Evolutionary conservation across 2,329 filamentous ascomycete species (phyloP).

Genomic region (Allantophomopsis lycopodina): DNA sequence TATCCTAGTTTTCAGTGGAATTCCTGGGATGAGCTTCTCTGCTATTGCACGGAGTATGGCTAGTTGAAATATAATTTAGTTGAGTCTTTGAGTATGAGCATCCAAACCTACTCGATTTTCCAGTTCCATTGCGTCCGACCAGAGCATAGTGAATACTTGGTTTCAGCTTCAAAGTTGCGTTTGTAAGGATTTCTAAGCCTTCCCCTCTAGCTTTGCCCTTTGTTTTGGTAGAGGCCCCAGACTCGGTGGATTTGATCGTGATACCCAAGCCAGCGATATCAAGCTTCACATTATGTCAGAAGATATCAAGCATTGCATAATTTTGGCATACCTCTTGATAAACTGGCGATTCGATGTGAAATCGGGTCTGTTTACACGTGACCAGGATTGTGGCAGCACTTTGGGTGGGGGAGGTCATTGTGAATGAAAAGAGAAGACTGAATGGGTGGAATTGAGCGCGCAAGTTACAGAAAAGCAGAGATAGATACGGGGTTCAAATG

Average conservation of each 20-base stretch:
- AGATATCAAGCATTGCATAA: neutral
- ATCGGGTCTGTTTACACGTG: conserved; percentile 18
- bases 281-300: conserved; percentile 27
- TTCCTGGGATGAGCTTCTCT: conserved; percentile 66
- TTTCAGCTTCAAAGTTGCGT: conserved; percentile 59
- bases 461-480: no score
- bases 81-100: neutral
- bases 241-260: conserved; percentile 34
- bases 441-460: no score
- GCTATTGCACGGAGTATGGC: conserved; percentile 62
- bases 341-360: conserved; percentile 17
- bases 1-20: conserved; percentile 50
- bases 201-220: conserved; percentile 36
- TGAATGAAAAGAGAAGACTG: no score
- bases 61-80: conserved; percentile 15
- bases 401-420: conserved; percentile 1
- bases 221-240: conserved; percentile 22
- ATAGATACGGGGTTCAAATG: no score
- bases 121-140: conserved; percentile 68
- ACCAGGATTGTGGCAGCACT: conserved; percentile 13
- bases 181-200: conserved; percentile 53
- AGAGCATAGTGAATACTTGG: conserved; percentile 64
- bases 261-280: conserved; percentile 64
- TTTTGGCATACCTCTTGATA: conserved; percentile 14
- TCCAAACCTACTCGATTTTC: conserved; percentile 55